Evolutionary conservation across 2,329 filamentous ascomycete genomes (phyloP), one percentile per base, ranked within the genome.

Genomic region (Trichoderma simmonsii): DNA sequence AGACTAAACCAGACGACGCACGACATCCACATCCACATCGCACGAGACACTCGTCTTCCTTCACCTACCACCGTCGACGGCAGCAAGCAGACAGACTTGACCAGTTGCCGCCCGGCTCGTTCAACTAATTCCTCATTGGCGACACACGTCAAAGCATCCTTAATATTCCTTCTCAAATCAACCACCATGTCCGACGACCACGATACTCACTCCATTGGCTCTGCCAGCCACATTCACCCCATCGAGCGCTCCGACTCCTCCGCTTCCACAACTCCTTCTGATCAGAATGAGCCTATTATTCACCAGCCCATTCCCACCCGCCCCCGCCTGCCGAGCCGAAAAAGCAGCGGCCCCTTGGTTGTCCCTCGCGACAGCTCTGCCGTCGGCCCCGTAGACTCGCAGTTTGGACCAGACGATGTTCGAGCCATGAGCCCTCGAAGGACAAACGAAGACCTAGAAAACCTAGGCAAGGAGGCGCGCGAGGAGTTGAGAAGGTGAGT

Each of bases 401-500:
- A 93, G 74, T 93, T 94, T 76, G 93, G 94, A 30, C 92, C 94
- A 28, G 92, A 94, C 80, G 95, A 98, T 81, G 95, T 96, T 73
- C 87, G 95, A 78, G 93, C 94, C 73, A 98, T 99, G 95, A 98
- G 95, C 80, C 95, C 95, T 3, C 87, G 95, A 76, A 86, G 95
- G 77, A 97, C 94, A 75, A 97, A 92, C 77, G 94, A 96, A 78
- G 95, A 98, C 79, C 89, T 98, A 69, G 93, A 97, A 81, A 91
- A 91, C 79, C 88, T 98, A 81, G 92, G 94, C 76, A 91, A 93
- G 77, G 93, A 95, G 78, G 94, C 95, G 48, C 86, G 95, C 71
- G 87, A 88, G 75, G 89, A 91, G 77, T 80, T 91, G 75, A 86
- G 86, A 81, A 86, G 82, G 89, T 89, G 24, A 39, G 43, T 67